Base-by-base conservation (phyloP, 306 rosid species). In the Sophora flavescens region DNA sequence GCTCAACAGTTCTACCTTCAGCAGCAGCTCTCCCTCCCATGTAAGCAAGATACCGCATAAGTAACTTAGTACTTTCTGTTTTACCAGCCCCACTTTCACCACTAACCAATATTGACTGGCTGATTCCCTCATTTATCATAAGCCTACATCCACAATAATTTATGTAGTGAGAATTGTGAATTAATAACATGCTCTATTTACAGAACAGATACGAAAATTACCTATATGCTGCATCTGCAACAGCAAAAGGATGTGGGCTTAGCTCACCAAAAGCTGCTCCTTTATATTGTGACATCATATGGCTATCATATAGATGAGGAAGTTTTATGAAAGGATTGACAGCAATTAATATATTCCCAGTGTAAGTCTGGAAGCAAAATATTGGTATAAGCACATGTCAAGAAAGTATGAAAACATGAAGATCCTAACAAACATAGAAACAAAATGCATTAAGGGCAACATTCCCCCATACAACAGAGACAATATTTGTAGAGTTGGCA, bases 81-180 rank as follows among this genome's bases (percentile, higher is more conserved):
- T 92, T 92, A 84, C 97, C 97, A 17, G 97, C 97, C 53, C 97
- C 97, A 82, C 97, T 92, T 82, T 92, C 97, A 61, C 97, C 97
- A 81, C 97, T 92, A 65, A 92, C 97, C 90, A 92, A 82, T 87
- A 92, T 92, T 30, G 97, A 81, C 71, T 92, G 97, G 79, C 97
- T 92, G 66, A 86, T 70, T 80, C 91, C 85, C 16, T 92, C 96
- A 66, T 92, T 92, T 38, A 90, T 86, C 97, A 92, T 90, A 64
- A 92, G 89, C 87, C 96, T 92, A 74, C 51, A 84, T 68, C 64
- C 85, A 79, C 54, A 75, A 39, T 30, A 50, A 39, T 35, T 57
- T 52, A 41, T 59, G 44, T 1, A 16, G 57, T 48, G 63, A 72
- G 68, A 42, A 67, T 63, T 26, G 14, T 28, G 83, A 70, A 72